Percentiles rank a stretch among this genome's conserved stretches.
These are phyloP conservation scores for Dissophora globulifera DNA, from an alignment of 192 early-diverging fungal species.

Conservation along the genomic window DNA sequence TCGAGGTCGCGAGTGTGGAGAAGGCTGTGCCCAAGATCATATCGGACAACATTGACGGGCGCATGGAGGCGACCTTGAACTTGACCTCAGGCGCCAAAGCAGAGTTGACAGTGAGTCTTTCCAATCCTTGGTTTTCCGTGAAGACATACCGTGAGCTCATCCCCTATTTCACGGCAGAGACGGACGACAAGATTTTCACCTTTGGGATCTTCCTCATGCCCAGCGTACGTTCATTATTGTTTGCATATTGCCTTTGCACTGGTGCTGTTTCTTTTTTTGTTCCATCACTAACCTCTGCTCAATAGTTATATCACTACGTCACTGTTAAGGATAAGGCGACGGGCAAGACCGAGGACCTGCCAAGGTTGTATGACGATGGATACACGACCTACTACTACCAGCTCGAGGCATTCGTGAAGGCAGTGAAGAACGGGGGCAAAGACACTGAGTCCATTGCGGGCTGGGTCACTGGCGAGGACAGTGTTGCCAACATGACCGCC, in stretches of 20 bases:
- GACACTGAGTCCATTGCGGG: conserved; percentile 19
- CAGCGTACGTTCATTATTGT: conserved; percentile 11
- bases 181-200: conserved; percentile 49
- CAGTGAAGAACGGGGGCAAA: conserved; percentile 18
- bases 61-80: conserved; percentile 23
- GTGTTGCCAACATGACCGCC: conserved; percentile 33
- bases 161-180: conserved; percentile 24
- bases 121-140: conserved; percentile 29
- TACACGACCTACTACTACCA: conserved; percentile 43
- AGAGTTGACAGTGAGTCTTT: conserved; percentile 14
- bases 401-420: conserved; percentile 49
- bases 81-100: conserved; percentile 6
- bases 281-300: too few relatives aligned
- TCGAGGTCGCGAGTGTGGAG: conserved; percentile 37
- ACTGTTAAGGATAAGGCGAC: conserved; percentile 39
- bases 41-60: conserved; percentile 30
- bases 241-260: too few relatives aligned
- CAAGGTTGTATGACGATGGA: conserved; percentile 41
- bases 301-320: conserved; percentile 40
- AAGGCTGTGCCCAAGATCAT: conserved; percentile 22
- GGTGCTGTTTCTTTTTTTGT: too few relatives aligned
- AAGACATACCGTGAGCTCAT: conserved; percentile 16
- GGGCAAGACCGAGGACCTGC: conserved; percentile 28
- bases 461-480: conserved; percentile 47
- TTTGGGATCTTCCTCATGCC: conserved; percentile 33